Evolutionary conservation across 371 early-diverging fungal genomes (phyloP), one percentile per base, ranked within the genome.

Genomic region (Dichotomocladium elegans): DNA sequence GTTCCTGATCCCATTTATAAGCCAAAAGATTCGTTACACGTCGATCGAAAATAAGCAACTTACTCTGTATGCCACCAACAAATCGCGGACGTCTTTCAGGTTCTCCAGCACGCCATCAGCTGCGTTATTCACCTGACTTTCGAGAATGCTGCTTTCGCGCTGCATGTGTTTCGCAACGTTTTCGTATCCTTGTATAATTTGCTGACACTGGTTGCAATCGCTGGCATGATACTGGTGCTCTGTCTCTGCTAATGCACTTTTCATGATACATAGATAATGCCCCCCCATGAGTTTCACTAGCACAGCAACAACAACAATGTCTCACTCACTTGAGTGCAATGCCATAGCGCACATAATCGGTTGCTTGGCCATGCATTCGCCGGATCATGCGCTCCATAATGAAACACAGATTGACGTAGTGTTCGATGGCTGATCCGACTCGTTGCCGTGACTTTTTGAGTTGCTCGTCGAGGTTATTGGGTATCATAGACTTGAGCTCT

Each of bases 381-480:
- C 82, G 72, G 25, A 85, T 80, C 53, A 85, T 76, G 14, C 85
- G 68, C 41, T 89, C 87, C 84, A 86, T 82, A 27, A 86, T 65
- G 47, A 70, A 67, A 29, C 84, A 86, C 47, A 86, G 65, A 41
- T 82, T 80, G 15, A 77, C 63, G 54, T 83, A 86, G 54, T 86
- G 83, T 10, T 79, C 74, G 14, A 86, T 71, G 9, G 72, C 64
- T 2, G 77, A 65, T 5, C 71, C 72, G 1, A 85, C 61, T n/a
- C 80, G 61, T n/a, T 67, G 74, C 41, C 73, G 64, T 33, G 82
- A 70, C 24, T 64, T 68, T 26, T 71, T 70, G 7, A 87, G 45
- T 34, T 82, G 76, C 45, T 78, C 70, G 19, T 82, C 82, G 52
- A 83, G 43, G 41, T 79, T 73, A 3, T 48, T 17, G 14, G 83